Base-by-base conservation (phyloP, 306 rosid genomes). In the Cicer bijugum region DNA sequence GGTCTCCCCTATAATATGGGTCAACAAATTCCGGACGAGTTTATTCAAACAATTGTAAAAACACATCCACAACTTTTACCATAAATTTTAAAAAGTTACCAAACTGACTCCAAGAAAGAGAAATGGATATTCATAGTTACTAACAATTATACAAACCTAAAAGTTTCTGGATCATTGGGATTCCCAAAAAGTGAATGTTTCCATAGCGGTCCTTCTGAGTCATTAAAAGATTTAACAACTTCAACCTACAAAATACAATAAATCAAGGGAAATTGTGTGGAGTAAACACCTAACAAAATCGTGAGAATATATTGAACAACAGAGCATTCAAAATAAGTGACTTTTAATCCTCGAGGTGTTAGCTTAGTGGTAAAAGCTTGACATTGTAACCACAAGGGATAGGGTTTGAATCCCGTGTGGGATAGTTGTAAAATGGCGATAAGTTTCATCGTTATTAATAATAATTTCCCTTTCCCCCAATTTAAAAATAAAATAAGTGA, bases 141-240 rank as follows among this genome's bases (percentile, higher is more conserved):
- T 2, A 42, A 59, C 48, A 52, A 67, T 79, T 71, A 40, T 33
- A 70, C 72, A 52, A 67, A 94, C 98, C 98, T 89, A 85, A 91
- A 94, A 70, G 98, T 91, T 79, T 94, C 98, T 1, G 82, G 82
- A 81, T 94, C 97, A 81, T 84, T 94, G 78, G 98, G 98, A 85
- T 94, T 94, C 75, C 98, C 98, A 71, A 94, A 94, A 65, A 94
- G 96, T 16, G 98, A 94, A 81, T 88, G 86, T 53, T 83, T 85
- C 98, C 97, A 94, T 60, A 88, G 98, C 5, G 97, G 96, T 69
- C 96, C 96, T 63, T 94, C 98, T 10, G 89, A 82, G 83, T 93
- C 98, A 62, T 88, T 91, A 59, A 85, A 84, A 57, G 97, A 86
- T 84, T 84, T 91, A 83, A 93, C 89, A 80, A 93, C 96, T 91